Base-by-base conservation (phyloP, 257 asterid species). In the Solanum corneliomulleri region DNA sequence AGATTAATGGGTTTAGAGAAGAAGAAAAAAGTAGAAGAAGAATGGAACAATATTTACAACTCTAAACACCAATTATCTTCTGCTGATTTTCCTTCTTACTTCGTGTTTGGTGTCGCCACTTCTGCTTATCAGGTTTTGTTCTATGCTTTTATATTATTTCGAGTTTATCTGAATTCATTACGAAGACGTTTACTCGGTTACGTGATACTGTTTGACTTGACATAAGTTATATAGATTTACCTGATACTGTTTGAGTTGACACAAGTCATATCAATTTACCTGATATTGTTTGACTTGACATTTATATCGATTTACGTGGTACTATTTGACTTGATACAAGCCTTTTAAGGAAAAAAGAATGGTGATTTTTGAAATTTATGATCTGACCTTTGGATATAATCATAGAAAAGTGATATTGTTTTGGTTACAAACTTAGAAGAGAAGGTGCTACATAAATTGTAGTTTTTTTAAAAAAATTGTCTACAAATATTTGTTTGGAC, bases 31-130 rank as follows among this genome's bases (percentile, higher is more conserved):
- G 85, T 89, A 23, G 93, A 92, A 56, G 90, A 90, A 62, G 91
- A 91, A 89, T 92, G 95, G 95, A 90, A 80, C 49, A 78, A 87
- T 39, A 89, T 91, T 62, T 87, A 85, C 87, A 66, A 88, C 66
- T 87, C 93, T 86, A 90, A 92, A 64, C 88, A 83, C n/a, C 33
- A 90, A 11, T 87, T 92, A 85, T 88, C 88, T 74, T 86, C 91
- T 77, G 64, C 52, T 49, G 90, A 90, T 42, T 92, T 92, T 85
- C 93, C 93, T 64, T 71, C 89, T 41, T 39, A 86, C 78, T 91
- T 91, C 89, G 29, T 88, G 35, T 92, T 92, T 71, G 95, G 95
- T 86, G 93, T 85, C 47, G 95, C 95, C 86, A 92, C 95, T 87
- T 90, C 93, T 42, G 93, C 95, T 86, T 92, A 82, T 69, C 95